Conservation (phyloP, 768 basidiomycete species). For the Amylocystis lapponica region DNA sequence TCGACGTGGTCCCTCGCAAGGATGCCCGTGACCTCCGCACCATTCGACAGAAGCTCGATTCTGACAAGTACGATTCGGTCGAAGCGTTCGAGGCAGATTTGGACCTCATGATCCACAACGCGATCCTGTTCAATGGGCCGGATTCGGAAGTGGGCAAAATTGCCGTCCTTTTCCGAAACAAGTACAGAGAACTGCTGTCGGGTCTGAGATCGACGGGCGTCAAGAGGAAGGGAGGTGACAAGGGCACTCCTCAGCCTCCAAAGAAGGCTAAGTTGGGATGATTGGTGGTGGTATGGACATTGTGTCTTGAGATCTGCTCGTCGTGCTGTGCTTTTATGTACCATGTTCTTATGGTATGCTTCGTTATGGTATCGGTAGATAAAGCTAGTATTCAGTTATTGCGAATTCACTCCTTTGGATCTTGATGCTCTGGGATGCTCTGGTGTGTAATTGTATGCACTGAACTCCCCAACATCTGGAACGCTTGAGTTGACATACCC, state of each 20-base stretch:
- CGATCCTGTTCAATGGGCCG: constrained; percentile 80
- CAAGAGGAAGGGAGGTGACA: constrained; percentile 73
- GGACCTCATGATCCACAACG: constrained; percentile 84
- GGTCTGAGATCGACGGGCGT: constrained; percentile 36
- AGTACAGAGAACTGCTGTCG: constrained; percentile 48
- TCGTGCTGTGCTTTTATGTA: too few relatives aligned
- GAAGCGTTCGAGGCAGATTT: constrained; percentile 83
- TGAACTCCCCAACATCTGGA: too few relatives aligned
- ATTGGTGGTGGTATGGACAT: too few relatives aligned
- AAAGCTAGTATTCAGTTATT: too few relatives aligned
- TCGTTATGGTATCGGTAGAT: too few relatives aligned
- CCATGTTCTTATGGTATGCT: too few relatives aligned
- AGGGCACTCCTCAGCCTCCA: constrained; percentile 47
- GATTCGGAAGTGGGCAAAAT: constrained; percentile 74
- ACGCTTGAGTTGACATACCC: too few relatives aligned
- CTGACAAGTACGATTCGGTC: constrained; percentile 73
- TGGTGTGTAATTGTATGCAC: too few relatives aligned
- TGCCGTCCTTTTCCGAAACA: constrained; percentile 44
- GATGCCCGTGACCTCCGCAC: constrained; percentile 83
- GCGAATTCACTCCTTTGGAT: too few relatives aligned
- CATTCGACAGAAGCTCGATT: constrained; percentile 76
- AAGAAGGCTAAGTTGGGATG: constrained; percentile 62
- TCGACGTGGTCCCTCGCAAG: constrained; percentile 76
- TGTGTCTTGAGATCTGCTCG: too few relatives aligned
- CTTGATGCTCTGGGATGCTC: too few relatives aligned